phyloP scores from a whole-genome alignment of 2,329 filamentous ascomycete genomes.

The Volutella citrinella region DNA sequence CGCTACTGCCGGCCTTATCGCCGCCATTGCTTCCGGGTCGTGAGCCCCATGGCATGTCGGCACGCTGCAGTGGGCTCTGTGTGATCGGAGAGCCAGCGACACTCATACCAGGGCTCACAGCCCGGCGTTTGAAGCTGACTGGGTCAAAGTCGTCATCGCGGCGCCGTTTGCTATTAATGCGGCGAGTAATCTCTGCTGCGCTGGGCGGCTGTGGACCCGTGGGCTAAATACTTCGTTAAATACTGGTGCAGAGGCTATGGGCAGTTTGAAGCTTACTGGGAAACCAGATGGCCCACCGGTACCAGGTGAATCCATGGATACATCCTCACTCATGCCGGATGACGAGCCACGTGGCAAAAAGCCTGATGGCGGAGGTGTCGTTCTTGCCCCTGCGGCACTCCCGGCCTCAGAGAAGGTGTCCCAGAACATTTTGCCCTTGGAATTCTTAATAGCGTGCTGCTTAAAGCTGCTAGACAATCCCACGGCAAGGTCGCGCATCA shows the following conservation, averaged over 20 bases:
- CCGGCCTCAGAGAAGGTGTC: constrained; percentile 70
- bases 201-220: constrained; percentile 50
- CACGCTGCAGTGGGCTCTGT: constrained; percentile 77
- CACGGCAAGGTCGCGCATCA: constrained; percentile 54
- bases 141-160: constrained; percentile 90
- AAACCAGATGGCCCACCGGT: constrained; percentile 34
- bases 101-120: constrained; percentile 88
- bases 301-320: constrained; percentile 69
- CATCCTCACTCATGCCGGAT: constrained; percentile 64
- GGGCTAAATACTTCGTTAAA: constrained; percentile 17
- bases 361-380: constrained; percentile 66
- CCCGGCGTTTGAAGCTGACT: constrained; percentile 82
- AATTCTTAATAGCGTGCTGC: constrained; percentile 68
- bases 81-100: constrained; percentile 86
- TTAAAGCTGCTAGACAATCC: constrained; percentile 67
- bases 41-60: constrained; percentile 69
- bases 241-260: constrained; percentile 19
- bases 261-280: background rate
- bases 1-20: constrained; percentile 49
- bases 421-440: constrained; percentile 69
- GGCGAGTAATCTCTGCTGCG: constrained; percentile 72
- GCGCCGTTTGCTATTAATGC: constrained; percentile 78
- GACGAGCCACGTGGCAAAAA: constrained; percentile 58
- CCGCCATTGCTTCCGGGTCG: constrained; percentile 61
- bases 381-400: constrained; percentile 45